phyloP scores from a whole-genome alignment of 31 red algal species.

The Asparagopsis taxiformis region DNA sequence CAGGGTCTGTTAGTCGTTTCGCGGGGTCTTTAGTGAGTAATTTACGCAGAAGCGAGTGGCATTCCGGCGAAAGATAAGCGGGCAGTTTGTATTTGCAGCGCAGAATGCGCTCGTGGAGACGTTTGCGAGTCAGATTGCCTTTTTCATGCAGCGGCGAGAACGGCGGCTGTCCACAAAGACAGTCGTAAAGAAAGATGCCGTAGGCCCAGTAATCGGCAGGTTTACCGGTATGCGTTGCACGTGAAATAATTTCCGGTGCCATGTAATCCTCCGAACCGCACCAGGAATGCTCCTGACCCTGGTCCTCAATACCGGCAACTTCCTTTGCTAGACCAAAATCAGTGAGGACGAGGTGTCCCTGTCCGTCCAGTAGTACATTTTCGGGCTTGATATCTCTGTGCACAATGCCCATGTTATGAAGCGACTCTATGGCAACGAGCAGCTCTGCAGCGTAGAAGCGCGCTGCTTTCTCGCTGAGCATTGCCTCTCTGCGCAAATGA shows the following conservation, averaged over 20 bases:
- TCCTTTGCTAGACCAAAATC: conserved; percentile 96
- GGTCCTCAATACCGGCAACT: conserved; percentile 14
- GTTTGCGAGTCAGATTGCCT: conserved; percentile 55
- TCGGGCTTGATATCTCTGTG: conserved; percentile 98
- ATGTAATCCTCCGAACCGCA: conserved; percentile 98
- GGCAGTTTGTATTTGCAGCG: conserved; percentile 79
- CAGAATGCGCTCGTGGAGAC: conserved; percentile 84
- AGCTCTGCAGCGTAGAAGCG: conserved; percentile 90
- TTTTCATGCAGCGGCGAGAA: conserved; percentile 80
- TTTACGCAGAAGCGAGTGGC: conserved; percentile 66
- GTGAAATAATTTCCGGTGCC: conserved; percentile 84
- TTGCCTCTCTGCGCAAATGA: conserved; percentile 72
- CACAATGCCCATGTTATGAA: conserved; percentile 82
- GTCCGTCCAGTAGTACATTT: conserved; percentile 86
- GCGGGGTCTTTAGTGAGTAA: conserved; percentile 73
- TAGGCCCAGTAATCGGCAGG: conserved; percentile 91
- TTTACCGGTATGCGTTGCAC: conserved; percentile 47
- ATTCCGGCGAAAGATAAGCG: conserved; percentile 56
- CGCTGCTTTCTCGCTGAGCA: conserved; percentile 71
- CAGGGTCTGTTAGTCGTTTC: conserved; percentile 63
- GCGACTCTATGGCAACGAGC: conserved; percentile 82
- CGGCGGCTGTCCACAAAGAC: conserved; percentile 85
- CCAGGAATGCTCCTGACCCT: conserved; percentile 74
- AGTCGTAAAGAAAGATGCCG: conserved; percentile 82
- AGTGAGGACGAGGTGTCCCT: conserved; percentile 88